Evolutionary conservation across 2,329 filamentous ascomycete species (phyloP), one percentile per base, ranked within the genome.

Genomic region (Hypoxylon sp.): DNA sequence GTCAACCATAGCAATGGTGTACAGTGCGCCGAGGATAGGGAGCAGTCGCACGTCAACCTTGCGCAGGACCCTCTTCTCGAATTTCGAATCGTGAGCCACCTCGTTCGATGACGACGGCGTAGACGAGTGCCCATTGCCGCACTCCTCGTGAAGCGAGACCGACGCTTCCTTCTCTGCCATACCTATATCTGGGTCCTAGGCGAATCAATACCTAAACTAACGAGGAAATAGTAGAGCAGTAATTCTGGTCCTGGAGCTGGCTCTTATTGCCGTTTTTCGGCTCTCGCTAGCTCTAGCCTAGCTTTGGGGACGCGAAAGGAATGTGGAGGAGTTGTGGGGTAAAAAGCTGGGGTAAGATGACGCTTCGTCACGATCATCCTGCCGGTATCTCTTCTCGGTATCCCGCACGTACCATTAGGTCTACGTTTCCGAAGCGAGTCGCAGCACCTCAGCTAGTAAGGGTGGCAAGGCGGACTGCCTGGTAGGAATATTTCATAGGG

Each of bases 41-140:
- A 78, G 50, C 7, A 78, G 71, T 1, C 74, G 72, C 38, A 83
- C 70, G 11, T 82, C 76, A 73, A 84, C 74, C 50, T 75, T 76
- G 61, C 74, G 71, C 5, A 73, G 67, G 7, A 75, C 59, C 6
- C 72, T 57, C 63, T 56, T 71, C 61, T 69, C 69, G 59, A 72
- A 66, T 21, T 67, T 70, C 11, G 59, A 28, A 49, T 72, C 69
- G 46, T 34, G 53, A 17, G 58, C n/a, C 19, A 13, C 19, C 30
- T 17, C 62, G 13, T 46, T 51, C 11, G 51, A 21, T 14, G 49
- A 13, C 2, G 55, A 52, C 11, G 30, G 32, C 14, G 61, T 10
- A n/a, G 30, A 3, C 13, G 49, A 14, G 50, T 5, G 23, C 17
- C 25, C 59, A 9, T 62, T 48, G 17, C 59, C 50, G 45, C n/a